phyloP scores from a whole-genome alignment of 2,329 filamentous ascomycete species.

The Penicillium freii region DNA sequence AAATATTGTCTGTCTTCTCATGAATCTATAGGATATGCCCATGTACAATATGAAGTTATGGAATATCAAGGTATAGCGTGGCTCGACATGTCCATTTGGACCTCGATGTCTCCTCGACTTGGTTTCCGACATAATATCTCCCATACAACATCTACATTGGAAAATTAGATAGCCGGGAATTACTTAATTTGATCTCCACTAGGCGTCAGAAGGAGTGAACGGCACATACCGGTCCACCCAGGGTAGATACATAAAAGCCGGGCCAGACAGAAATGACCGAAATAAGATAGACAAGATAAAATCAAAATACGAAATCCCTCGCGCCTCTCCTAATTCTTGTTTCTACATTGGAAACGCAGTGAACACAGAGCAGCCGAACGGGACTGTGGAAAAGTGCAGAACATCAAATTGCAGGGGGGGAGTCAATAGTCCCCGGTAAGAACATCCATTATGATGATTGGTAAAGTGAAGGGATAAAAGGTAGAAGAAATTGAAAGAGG shows the following conservation, averaged over 20 bases:
- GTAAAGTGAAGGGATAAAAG: not conserved
- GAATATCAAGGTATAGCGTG: not conserved
- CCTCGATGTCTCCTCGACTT: not conserved
- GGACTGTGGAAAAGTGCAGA: constrained; percentile 1
- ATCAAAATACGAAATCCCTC: constrained; percentile 18
- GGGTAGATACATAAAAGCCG: constrained; percentile 7
- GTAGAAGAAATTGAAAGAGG: not conserved
- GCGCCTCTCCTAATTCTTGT: constrained; percentile 27
- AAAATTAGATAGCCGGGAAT: not conserved
- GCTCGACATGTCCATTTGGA: not conserved
- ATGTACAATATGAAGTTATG: not conserved
- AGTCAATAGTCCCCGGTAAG: constrained; percentile 8
- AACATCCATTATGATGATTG: constrained; percentile 4
- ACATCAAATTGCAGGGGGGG: constrained; percentile 1
- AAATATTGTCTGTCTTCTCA: not conserved
- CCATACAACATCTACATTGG: not conserved
- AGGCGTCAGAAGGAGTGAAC: constrained; percentile 13
- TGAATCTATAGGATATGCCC: not conserved
- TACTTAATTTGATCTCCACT: constrained; percentile 8
- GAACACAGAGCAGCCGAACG: constrained; percentile 16
- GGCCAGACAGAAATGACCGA: constrained; percentile 7
- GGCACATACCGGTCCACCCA: constrained; percentile 6
- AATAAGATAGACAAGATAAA: constrained; percentile 13
- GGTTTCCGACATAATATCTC: not conserved
- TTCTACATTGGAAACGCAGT: constrained; percentile 26